Evolutionary conservation across 2,329 filamentous ascomycete species (phyloP).

Genomic region (Rutstroemia sydowiana): DNA sequence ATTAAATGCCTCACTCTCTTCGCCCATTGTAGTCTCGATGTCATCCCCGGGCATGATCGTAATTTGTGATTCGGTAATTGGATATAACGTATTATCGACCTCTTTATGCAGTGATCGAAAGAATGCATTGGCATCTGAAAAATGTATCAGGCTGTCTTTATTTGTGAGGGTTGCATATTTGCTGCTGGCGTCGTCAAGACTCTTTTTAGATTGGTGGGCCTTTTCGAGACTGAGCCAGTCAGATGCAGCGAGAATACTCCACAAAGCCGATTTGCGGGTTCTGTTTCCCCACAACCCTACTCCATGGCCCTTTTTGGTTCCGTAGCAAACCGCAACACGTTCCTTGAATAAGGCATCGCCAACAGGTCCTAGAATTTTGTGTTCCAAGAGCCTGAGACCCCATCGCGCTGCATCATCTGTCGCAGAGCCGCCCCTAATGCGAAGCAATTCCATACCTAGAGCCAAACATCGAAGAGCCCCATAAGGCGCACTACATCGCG

Average conservation of each 20-base stretch:
- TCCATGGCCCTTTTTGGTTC: conserved; percentile 61
- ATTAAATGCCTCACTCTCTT: conserved; percentile 48
- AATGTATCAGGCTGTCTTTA: conserved; percentile 45
- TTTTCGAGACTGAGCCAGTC: conserved; percentile 75
- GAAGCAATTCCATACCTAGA: conserved; percentile 73
- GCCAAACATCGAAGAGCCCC: conserved; percentile 72
- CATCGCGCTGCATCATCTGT: conserved; percentile 83
- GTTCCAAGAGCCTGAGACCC: conserved; percentile 73
- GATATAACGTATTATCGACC: conserved; percentile 27
- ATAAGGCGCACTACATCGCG: conserved; percentile 71
- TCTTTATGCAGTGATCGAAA: conserved; percentile 43
- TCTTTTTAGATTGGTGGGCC: conserved; percentile 68
- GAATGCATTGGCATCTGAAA: conserved; percentile 43
- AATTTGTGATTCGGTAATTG: conserved; percentile 18
- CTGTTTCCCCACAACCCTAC: conserved; percentile 63
- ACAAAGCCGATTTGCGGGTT: conserved; percentile 79
- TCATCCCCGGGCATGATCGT: conserved; percentile 8
- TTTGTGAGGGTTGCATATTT: conserved; percentile 46
- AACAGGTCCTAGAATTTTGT: conserved; percentile 63
- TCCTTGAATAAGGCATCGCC: conserved; percentile 82
- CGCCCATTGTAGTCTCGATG: conserved; percentile 18
- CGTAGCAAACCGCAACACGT: conserved; percentile 77
- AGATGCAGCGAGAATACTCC: conserved; percentile 77
- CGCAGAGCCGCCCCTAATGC: conserved; percentile 69
- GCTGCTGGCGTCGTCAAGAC: conserved; percentile 60